These are phyloP conservation scores for Fomitopsis betulina DNA, from an alignment of 1,284 basidiomycete genomes.

Conservation along the genomic window DNA sequence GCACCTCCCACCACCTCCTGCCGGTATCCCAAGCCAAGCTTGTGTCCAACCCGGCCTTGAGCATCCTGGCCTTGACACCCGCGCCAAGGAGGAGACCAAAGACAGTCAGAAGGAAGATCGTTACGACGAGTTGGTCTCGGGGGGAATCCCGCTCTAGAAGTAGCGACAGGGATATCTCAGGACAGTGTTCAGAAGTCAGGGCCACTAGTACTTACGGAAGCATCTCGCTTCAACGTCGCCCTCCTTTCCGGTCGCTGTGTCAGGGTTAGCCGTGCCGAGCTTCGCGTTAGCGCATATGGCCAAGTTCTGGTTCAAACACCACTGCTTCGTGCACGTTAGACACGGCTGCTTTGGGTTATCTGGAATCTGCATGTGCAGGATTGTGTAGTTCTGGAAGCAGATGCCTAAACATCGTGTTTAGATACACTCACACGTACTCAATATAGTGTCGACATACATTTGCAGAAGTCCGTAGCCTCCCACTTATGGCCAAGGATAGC, in stretches of 20 bases:
- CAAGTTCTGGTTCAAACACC: conserved; percentile 92
- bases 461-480: conserved; percentile 82
- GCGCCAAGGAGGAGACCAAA: conserved; percentile 81
- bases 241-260: conserved; percentile 93
- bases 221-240: conserved; percentile 94
- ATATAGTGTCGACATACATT: conserved; percentile 47
- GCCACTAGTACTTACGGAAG: conserved; percentile 69
- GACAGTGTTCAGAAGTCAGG: background rate
- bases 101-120: conserved; percentile 82
- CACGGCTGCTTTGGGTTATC: conserved; percentile 87
- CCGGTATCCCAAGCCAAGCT: conserved; percentile 57
- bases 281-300: conserved; percentile 82
- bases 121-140: conserved; percentile 86
- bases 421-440: background rate
- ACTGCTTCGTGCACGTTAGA: conserved; percentile 89
- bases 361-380: conserved; percentile 77
- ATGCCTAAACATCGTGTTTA: conserved; percentile 55
- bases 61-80: conserved; percentile 76
- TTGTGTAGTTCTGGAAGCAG: conserved; percentile 89
- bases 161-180: background rate
- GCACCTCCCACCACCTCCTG: conserved; percentile 77
- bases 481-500: conserved; percentile 59
- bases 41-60: conserved; percentile 67
- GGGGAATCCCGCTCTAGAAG: conserved; percentile 80
- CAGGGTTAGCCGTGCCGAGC: conserved; percentile 82